Evolutionary conservation across 441 rosid genomes (phyloP).

Genomic region (Adansonia grandidieri): DNA sequence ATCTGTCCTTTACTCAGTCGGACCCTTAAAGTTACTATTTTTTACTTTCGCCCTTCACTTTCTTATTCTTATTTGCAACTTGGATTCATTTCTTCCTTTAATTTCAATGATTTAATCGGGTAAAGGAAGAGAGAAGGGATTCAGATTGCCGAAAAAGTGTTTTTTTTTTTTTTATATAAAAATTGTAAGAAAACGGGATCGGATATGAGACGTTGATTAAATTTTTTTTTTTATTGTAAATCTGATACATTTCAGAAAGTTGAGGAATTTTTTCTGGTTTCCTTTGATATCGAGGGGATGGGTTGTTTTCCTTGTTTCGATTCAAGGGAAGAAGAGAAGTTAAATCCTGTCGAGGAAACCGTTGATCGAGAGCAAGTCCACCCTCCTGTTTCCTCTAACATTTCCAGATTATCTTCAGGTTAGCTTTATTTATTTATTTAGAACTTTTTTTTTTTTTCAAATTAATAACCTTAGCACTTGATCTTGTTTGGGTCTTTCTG

Average conservation of each 20-base stretch:
- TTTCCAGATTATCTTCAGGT: conserved; percentile 82
- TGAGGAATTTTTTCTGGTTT: conserved; percentile 11
- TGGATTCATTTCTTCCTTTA: not conserved
- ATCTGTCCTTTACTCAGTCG: not conserved
- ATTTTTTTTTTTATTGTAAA: not conserved
- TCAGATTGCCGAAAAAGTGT: not conserved
- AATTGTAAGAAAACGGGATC: not conserved
- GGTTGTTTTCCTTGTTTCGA: conserved; percentile 96
- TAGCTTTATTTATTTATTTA: conserved; percentile 22
- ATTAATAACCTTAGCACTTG: conserved; percentile 24
- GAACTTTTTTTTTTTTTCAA: too few species aligned
- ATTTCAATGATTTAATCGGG: not conserved
- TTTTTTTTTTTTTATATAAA: too few species aligned
- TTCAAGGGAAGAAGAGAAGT: conserved; percentile 78
- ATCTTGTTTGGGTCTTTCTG: conserved; percentile 47
- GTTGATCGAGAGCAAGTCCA: conserved; percentile 57
- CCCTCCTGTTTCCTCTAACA: conserved; percentile 54
- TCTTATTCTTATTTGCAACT: too few species aligned
- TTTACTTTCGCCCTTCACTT: too few species aligned
- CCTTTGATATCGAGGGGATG: conserved; percentile 48
- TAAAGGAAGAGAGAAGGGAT: not conserved
- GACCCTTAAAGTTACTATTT: too few species aligned
- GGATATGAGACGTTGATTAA: not conserved
- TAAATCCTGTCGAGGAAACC: conserved; percentile 60
- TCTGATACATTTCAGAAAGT: not conserved